phyloP scores from a whole-genome alignment of 1,284 basidiomycete species.

The Naganishia sp. region DNA sequence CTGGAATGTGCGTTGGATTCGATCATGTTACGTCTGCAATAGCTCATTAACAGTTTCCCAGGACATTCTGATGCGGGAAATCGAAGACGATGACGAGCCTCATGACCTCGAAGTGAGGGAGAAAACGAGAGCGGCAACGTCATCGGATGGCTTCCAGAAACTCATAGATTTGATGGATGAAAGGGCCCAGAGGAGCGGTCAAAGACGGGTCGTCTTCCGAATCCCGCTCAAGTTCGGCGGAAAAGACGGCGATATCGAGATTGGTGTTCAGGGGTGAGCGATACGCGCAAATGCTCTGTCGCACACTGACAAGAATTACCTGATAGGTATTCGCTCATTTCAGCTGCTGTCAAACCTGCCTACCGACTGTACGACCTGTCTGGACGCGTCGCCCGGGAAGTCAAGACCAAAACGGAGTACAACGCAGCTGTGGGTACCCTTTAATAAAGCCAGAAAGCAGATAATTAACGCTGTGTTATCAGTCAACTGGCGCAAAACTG shows the following conservation, averaged over 20 bases:
- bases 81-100: constrained; percentile 57
- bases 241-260: constrained; percentile 66
- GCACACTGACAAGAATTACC: constrained; percentile 5
- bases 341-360: constrained; percentile 75
- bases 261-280: constrained; percentile 84
- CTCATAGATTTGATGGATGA: constrained; percentile 57
- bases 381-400: constrained; percentile 74
- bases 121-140: constrained; percentile 5
- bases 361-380: constrained; percentile 79
- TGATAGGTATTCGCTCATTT: constrained; percentile 76
- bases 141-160: constrained; percentile 72
- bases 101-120: constrained; percentile 41
- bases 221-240: constrained; percentile 75
- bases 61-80: constrained; percentile 61
- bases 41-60: constrained; percentile 29
- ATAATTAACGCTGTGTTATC: not conserved
- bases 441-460: not conserved
- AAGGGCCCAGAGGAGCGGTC: constrained; percentile 79
- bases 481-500: constrained; percentile 52
- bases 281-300: constrained; percentile 33
- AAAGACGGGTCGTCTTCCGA: constrained; percentile 83
- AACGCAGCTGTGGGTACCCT: constrained; percentile 67
- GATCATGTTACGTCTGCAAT: not conserved
- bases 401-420: constrained; percentile 67
- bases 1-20: constrained; percentile 70